Evolutionary conservation across 768 basidiomycete species (phyloP).

Genomic region (Lentinus tigrinus): DNA sequence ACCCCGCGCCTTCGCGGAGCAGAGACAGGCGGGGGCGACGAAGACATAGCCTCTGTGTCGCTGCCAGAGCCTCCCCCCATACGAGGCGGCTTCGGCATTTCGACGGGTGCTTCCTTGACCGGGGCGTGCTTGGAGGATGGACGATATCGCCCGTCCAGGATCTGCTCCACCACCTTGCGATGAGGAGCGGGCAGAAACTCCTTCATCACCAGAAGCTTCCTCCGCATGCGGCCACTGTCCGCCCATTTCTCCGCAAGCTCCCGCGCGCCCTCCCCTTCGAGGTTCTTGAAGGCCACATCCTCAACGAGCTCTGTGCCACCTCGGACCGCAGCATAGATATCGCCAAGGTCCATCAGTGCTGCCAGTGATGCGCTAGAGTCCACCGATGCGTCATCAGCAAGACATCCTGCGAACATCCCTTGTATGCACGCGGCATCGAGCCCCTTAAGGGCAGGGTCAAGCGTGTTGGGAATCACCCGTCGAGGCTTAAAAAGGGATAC

Average conservation of each 20-base stretch:
- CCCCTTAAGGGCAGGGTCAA: slow-evolving; percentile 45
- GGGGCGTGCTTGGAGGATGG: slow-evolving; percentile 17
- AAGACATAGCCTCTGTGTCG: background rate
- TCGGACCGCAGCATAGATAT: slow-evolving; percentile 8
- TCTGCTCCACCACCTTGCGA: slow-evolving; percentile 35
- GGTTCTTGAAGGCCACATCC: slow-evolving; percentile 61
- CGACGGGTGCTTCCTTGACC: background rate
- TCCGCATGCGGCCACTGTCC: slow-evolving; percentile 42
- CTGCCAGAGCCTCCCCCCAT: background rate
- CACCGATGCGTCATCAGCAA: slow-evolving; percentile 32
- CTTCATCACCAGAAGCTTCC: slow-evolving; percentile 45
- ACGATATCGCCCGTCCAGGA: slow-evolving; percentile 16
- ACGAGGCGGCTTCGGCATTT: slow-evolving; percentile 3
- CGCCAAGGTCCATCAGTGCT: background rate
- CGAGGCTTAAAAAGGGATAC: slow-evolving; percentile 80
- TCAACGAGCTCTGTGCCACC: slow-evolving; percentile 28
- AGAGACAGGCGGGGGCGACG: background rate
- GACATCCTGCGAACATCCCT: slow-evolving; percentile 60
- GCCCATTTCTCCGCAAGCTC: slow-evolving; percentile 56
- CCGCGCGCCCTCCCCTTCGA: slow-evolving; percentile 49
- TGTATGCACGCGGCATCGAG: slow-evolving; percentile 77
- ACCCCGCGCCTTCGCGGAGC: background rate
- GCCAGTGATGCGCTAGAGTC: background rate
- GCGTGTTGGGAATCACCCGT: slow-evolving; percentile 79
- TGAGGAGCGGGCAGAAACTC: slow-evolving; percentile 41